phyloP scores from a whole-genome alignment of 352 stramenopile species.

The Phytophthora citricola region DNA sequence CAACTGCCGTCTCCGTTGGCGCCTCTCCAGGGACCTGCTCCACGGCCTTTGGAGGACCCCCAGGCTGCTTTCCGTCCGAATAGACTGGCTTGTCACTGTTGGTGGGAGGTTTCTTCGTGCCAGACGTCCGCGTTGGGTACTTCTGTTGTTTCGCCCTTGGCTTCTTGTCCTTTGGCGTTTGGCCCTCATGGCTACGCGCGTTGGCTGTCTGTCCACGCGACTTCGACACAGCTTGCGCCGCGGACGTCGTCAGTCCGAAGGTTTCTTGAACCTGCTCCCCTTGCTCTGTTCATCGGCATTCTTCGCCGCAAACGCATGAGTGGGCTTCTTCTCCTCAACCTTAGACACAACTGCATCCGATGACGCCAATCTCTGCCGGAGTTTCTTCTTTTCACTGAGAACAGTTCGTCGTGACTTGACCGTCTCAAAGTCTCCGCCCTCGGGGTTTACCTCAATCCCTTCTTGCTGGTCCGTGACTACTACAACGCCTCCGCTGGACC shows the following conservation, averaged over 20 bases:
- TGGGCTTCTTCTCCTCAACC: constrained; percentile 14
- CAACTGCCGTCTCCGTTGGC: constrained; percentile 13
- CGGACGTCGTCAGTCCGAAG: background rate
- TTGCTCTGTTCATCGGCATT: constrained; percentile 25
- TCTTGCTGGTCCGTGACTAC: constrained; percentile 11
- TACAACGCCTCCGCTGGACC: constrained; percentile 10
- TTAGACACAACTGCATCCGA: constrained; percentile 11
- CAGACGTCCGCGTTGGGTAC: constrained; percentile 2
- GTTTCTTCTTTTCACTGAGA: constrained; percentile 35
- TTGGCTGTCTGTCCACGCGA: constrained; percentile 8
- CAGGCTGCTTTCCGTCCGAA: background rate
- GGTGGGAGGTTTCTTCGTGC: constrained; percentile 1
- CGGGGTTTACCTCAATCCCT: constrained; percentile 1
- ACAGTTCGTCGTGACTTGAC: constrained; percentile 35
- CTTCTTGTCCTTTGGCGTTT: constrained; percentile 17
- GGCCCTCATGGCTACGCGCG: background rate
- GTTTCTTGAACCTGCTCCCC: constrained; percentile 25
- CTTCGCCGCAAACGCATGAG: background rate
- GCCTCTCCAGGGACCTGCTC: constrained; percentile 37
- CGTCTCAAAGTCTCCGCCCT: constrained; percentile 33
- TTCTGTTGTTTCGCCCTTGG: constrained; percentile 14
- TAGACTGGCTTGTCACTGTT: background rate
- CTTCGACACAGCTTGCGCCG: constrained; percentile 13
- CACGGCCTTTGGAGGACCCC: background rate
- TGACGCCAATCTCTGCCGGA: constrained; percentile 21